Evolutionary conservation across 495 filamentous ascomycete species (phyloP).

Genomic region (Annulohypoxylon moriforme): DNA sequence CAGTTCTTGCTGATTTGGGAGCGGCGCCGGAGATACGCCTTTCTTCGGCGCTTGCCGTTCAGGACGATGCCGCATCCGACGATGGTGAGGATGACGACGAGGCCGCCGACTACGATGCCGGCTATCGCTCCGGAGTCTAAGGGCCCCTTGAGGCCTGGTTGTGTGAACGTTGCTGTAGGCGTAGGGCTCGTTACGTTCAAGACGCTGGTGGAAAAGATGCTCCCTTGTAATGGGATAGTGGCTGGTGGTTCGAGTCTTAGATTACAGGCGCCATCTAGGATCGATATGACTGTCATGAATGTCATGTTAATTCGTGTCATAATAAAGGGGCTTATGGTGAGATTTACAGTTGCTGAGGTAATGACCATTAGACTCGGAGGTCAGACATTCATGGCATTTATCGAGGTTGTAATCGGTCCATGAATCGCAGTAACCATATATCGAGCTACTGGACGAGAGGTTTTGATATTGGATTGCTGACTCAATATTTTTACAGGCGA

Average conservation of each 20-base stretch:
- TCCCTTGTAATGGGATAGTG: constrained; percentile 57
- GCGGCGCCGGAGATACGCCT: constrained; percentile 56
- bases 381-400: constrained; percentile 54
- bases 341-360: constrained; percentile 57
- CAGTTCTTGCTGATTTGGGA: constrained; percentile 53
- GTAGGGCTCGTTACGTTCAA: constrained; percentile 57
- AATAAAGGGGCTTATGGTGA: background rate
- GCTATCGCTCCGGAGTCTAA: constrained; percentile 62
- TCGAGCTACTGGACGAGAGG: constrained; percentile 46
- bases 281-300: constrained; percentile 48
- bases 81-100: constrained; percentile 56
- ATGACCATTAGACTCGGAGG: constrained; percentile 22
- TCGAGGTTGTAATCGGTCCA: constrained; percentile 51
- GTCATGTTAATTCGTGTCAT: constrained; percentile 10
- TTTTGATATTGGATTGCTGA: constrained; percentile 52
- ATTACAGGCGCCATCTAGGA: constrained; percentile 61
- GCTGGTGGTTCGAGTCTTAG: constrained; percentile 53
- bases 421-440: constrained; percentile 55
- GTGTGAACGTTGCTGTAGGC: constrained; percentile 42
- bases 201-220: constrained; percentile 59
- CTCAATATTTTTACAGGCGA: constrained; percentile 54
- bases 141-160: constrained; percentile 49
- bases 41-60: constrained; percentile 60
- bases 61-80: constrained; percentile 59
- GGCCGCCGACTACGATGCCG: constrained; percentile 62